Evolutionary conservation across 1,284 basidiomycete species (phyloP), one percentile per base, ranked within the genome.

Genomic region (Megacollybia platyphylla): DNA sequence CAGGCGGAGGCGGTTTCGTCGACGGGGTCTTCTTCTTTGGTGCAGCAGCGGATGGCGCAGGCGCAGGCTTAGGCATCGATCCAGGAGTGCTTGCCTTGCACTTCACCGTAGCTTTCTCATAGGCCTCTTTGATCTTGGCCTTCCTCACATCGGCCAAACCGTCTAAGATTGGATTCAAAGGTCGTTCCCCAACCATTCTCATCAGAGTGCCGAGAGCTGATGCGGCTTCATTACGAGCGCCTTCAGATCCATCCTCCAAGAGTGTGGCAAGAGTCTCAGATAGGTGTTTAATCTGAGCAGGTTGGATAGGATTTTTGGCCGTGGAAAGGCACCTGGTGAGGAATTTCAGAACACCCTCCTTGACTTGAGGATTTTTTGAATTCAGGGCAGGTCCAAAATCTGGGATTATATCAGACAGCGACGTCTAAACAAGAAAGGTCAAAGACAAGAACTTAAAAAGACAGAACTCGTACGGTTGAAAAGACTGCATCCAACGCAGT

Each of bases 351-450:
- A 92, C 84, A 10, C 91, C 88, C 59, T 96, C 90, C 57, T 96
- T 96, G 36, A 97, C 89, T 59, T 96, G 90, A 1, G 96, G 96
- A 57, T 97, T 98, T 68, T 98, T 98, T 49, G 86, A 85, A 52
- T 81, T 80, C 18, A 92, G 63, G 0, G 83, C 78, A 3, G 79
- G 71, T 24, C 88, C 68, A 37, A 94, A 69, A 55, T 97, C 90
- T 18, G 91, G 84, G 43, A 91, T 70, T 39, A 96, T 76, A 43
- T 97, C 93, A 13, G 76, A 61, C 5, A 98, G 65, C 1, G 81
- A 74, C 0, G 80, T 84, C 91, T 94, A 55, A 35, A 35, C 45
- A 27, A 35, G 6, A 5, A 6, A 28, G 20, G 46, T 7, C 24
- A 26, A 46, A 47, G 32, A 49, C 36, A 39, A 40, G 27, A 30